phyloP scores from a whole-genome alignment of 352 stramenopile species.

The Phytophthora europaea region DNA sequence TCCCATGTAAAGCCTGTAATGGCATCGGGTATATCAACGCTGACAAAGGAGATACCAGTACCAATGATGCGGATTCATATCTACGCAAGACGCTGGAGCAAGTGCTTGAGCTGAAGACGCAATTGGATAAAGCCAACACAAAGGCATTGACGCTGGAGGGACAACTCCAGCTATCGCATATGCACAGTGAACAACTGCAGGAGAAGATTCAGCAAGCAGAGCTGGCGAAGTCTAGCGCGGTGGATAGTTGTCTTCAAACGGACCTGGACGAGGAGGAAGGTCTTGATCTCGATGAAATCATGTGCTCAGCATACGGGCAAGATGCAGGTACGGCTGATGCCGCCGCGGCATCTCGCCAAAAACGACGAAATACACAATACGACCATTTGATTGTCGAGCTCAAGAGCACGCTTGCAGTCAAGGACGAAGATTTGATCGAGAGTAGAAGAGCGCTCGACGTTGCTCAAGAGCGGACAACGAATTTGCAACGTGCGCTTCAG shows the following conservation, averaged over 20 bases:
- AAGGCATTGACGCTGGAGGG: conserved; percentile 47
- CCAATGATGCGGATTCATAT: conserved; percentile 59
- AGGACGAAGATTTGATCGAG: conserved; percentile 48
- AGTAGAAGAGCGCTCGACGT: conserved; percentile 45
- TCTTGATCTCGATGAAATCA: conserved; percentile 59
- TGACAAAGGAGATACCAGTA: conserved; percentile 10
- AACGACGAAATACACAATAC: conserved; percentile 54
- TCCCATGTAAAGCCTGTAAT: conserved; percentile 63
- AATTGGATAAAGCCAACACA: conserved; percentile 47
- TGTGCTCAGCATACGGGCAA: conserved; percentile 34
- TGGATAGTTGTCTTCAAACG: conserved; percentile 50
- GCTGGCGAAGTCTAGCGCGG: conserved; percentile 34
- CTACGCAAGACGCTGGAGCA: conserved; percentile 70
- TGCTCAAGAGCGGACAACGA: conserved; percentile 44
- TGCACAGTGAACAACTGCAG: conserved; percentile 41
- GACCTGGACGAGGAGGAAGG: conserved; percentile 68
- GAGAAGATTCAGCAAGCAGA: conserved; percentile 54
- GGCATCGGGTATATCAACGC: conserved; percentile 62
- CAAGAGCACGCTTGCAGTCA: conserved; percentile 62
- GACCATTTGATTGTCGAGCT: conserved; percentile 78
- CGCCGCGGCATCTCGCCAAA: conserved; percentile 10
- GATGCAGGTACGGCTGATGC: not conserved
- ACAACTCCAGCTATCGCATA: conserved; percentile 45
- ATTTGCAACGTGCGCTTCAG: conserved; percentile 49
- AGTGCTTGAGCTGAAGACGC: conserved; percentile 63